These are phyloP conservation scores for Suillus subalutaceus DNA, from an alignment of 768 basidiomycete genomes.

Conservation along the genomic window DNA sequence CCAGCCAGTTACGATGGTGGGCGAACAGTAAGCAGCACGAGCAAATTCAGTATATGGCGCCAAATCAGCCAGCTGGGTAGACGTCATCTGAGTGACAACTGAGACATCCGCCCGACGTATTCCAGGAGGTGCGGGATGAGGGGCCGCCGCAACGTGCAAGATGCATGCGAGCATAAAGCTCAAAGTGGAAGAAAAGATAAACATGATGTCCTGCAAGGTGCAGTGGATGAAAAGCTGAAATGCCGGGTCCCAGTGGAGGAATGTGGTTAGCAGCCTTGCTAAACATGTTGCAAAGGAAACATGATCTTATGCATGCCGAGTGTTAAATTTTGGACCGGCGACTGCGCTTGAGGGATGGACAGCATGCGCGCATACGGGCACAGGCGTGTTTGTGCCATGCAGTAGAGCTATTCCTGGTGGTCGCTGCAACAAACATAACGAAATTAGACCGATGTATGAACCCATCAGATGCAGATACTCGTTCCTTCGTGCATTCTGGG, in stretches of 20 bases:
- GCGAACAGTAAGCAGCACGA: conserved; percentile 55
- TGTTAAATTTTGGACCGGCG: background rate
- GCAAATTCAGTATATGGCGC: conserved; percentile 55
- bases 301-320: background rate
- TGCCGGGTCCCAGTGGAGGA: background rate
- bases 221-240: background rate
- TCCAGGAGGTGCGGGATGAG: conserved; percentile 1
- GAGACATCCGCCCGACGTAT: conserved; percentile 11
- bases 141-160: conserved; percentile 11
- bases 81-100: conserved; percentile 28
- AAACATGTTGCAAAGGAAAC: background rate
- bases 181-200: background rate
- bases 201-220: background rate
- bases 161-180: background rate
- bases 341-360: background rate
- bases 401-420: background rate
- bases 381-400: background rate
- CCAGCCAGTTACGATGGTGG: conserved; percentile 42
- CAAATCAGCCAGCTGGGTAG: conserved; percentile 38
- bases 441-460: background rate
- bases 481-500: background rate
- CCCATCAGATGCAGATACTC: background rate
- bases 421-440: background rate
- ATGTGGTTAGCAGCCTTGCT: background rate
- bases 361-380: background rate